Conservation (phyloP, 2,329 filamentous ascomycete genomes). For the Fusarium pininemorale region DNA sequence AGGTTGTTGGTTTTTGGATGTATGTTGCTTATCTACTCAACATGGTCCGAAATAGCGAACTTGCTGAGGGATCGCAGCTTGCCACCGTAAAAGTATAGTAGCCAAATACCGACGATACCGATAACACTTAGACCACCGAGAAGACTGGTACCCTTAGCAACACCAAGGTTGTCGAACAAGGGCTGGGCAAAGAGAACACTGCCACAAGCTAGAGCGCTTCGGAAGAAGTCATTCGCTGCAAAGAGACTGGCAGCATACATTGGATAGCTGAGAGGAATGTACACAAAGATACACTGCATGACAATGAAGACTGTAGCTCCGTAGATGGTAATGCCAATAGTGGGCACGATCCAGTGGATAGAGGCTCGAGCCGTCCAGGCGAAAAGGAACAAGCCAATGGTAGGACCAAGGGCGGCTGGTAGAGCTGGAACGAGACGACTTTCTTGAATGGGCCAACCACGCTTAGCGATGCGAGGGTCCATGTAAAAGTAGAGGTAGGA, state of each 20-base stretch:
- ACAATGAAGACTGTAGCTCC: constrained; percentile 62
- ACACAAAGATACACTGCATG: constrained; percentile 69
- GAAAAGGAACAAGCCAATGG: constrained; percentile 69
- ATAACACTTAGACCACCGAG: constrained; percentile 64
- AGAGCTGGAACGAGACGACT: constrained; percentile 65
- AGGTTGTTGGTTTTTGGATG: neutral
- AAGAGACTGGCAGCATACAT: constrained; percentile 67
- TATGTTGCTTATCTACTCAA: constrained; percentile 10
- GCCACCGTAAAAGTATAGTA: constrained; percentile 66
- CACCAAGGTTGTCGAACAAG: constrained; percentile 67
- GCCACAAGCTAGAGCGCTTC: constrained; percentile 66
- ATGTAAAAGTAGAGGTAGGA: constrained; percentile 62
- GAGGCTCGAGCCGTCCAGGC: constrained; percentile 63
- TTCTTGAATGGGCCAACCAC: constrained; percentile 63
- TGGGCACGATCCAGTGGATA: constrained; percentile 65
- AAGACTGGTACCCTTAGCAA: constrained; percentile 65
- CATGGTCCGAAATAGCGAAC: constrained; percentile 57
- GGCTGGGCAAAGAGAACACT: constrained; percentile 69
- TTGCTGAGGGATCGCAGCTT: constrained; percentile 64
- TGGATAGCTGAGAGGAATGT: constrained; percentile 65
- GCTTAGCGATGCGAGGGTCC: constrained; percentile 58
- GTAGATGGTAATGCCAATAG: constrained; percentile 66
- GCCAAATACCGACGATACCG: constrained; percentile 67
- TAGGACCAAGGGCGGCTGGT: constrained; percentile 60
- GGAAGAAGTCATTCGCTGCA: constrained; percentile 68